A percentile compares a stretch with the other conserved stretches of the same genome.
Evolutionary conservation across 805 yeast genomes (phyloP).

Genomic region (Zygosaccharomyces bisporus): DNA sequence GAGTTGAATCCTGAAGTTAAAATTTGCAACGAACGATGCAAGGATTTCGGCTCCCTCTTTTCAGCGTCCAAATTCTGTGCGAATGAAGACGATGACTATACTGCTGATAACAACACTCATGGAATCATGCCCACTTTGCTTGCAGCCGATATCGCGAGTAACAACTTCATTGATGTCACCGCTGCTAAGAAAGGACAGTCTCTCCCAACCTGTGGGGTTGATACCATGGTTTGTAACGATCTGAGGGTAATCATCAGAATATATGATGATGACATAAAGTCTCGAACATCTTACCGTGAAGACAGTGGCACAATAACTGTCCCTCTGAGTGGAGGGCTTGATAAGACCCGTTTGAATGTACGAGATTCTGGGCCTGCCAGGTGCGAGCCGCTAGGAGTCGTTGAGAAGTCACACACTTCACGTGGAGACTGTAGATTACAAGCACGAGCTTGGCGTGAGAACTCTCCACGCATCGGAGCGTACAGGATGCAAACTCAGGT

Average conservation of each 20-base stretch:
- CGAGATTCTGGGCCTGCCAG: not conserved
- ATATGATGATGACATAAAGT: not conserved
- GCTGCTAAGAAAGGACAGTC: too few species aligned
- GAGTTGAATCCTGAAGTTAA: not conserved
- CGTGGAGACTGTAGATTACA: not conserved
- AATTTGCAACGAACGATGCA: not conserved
- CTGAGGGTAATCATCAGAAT: not conserved
- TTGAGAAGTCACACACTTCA: not conserved
- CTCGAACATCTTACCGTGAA: too few species aligned
- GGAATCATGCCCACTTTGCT: not conserved
- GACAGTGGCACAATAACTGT: too few species aligned
- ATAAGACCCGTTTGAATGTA: too few species aligned
- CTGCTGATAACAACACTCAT: too few species aligned
- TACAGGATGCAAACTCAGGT: not conserved
- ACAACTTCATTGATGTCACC: too few species aligned
- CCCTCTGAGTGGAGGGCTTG: too few species aligned
- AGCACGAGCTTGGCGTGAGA: not conserved
- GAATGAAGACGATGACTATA: too few species aligned
- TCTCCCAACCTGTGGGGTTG: not conserved
- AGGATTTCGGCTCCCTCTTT: constrained; percentile 3
- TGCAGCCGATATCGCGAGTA: not conserved
- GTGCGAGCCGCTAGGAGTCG: not conserved
- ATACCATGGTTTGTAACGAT: not conserved
- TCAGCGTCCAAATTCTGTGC: not conserved
- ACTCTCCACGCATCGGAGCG: not conserved